Evolutionary conservation across 192 early-diverging fungal species (phyloP), one percentile per base, ranked within the genome.

Genomic region (Lobosporangium transversale): DNA sequence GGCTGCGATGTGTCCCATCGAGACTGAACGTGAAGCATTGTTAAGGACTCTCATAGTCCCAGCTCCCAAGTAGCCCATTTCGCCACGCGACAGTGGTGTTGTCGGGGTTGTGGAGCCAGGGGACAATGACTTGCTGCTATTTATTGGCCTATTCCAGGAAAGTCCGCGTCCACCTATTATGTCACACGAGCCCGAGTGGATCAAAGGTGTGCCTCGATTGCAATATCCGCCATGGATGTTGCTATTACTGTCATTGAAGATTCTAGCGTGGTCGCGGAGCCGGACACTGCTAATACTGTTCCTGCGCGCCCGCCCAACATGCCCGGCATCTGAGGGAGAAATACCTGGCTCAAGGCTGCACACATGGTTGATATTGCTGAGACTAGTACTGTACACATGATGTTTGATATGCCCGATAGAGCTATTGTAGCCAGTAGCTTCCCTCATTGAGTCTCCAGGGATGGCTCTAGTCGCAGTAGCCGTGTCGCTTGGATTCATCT

Each of bases 21-120:
- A 76, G 9, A 57, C 35, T 14, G 64, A 60, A 14, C 58, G 42
- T 2, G 70, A 62, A 18, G 62, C 10, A 15, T 20, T 62, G 51
- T 62, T 61, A 7, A 66, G 17, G 42, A 58, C 63, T 32, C 66
- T 76, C 23, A 61, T 23, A 10, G 71, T 76, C 1, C 59, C 36
- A 6, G 47, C 53, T 2, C 71, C 64, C 57, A 76, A 52, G 45
- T 76, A 76, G 24, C 71, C 71, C 15, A 70, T 57, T 15, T 17
- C 59, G 33, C 58, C 58, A 18, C 58, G 63, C 12, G 62, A 47
- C 20, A 66, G 33, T 17, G 70, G 62, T 17, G 70, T 66, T 0
- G 40, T 60, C 0, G 70, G 70, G 0, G 62, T 66, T 1, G 21
- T 58, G 42, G 49, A 12, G 15, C 1, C 42, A 17, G 70, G 56